Evolutionary conservation across 768 basidiomycete species (phyloP), one percentile per base, ranked within the genome.

Genomic region (Leucosporidium yakuticum): DNA sequence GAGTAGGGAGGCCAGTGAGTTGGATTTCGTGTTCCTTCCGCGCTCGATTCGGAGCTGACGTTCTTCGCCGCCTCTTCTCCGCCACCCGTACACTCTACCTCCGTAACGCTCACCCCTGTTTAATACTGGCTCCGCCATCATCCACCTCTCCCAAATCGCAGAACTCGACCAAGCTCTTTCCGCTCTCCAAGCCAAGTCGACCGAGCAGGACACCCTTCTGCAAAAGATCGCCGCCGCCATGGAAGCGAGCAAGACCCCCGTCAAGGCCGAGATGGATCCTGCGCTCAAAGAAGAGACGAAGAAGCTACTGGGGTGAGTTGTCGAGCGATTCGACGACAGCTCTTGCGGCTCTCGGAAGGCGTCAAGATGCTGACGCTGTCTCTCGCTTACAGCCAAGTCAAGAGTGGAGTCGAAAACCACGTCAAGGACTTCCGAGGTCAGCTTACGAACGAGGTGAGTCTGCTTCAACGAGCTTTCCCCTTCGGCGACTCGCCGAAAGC

Each of bases 361-460:
- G 29, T 15, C 4, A 27, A 12, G 29, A 6, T 11, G 14, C 36
- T 34, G 12, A 31, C 25, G 11, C 44, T 0, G 6, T 2, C 32
- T 1, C n/a, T 19, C 29, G 1, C 7, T 6, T 19, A 27, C 36
- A 57, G 70, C 20, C 60, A 57, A 2, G 63, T 71, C 8, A 63
- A 67, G 3, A 34, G 56, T 1, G 67, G 67, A 5, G 70, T 71
- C 51, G 63, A 68, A 29, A 63, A 62, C 4, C 70, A 71, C n/a
- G 57, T 71, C n/a, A 51, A 51, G n/a, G 66, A 68, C 44, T 71
- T 71, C 34, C 48, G 70, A 25, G 64, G 70, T 2, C 63, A 71
- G 57, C 57, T 71, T 2, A 71, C 70, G 20, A 50, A 49, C 60
- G 70, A 71, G 66, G 70, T 65, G 4, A 4, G 66, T 47, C 21